Percentiles rank a stretch among this genome's conserved stretches.
These are phyloP conservation scores for Nitzschia palea DNA, from an alignment of 108 stramenopile genomes.

Conservation along the genomic window DNA sequence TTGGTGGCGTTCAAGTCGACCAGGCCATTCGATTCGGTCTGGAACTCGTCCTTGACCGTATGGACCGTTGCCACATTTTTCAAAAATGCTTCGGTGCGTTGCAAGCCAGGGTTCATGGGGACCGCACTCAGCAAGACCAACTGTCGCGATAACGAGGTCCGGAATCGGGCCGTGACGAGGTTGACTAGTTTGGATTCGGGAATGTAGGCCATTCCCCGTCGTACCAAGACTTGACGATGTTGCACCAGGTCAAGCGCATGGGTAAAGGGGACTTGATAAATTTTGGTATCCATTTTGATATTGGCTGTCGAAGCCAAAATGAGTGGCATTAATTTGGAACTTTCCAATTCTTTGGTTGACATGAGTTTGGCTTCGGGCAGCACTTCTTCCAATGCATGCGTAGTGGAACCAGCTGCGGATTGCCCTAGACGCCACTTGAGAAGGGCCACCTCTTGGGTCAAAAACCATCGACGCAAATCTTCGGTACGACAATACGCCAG, in stretches of 20 bases:
- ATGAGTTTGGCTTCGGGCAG: constrained; percentile 30
- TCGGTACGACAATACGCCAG: constrained; percentile 93
- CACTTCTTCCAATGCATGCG: constrained; percentile 19
- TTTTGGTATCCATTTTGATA: constrained; percentile 6
- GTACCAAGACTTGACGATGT: constrained; percentile 77
- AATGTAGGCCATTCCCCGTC: constrained; percentile 88
- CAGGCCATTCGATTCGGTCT: constrained; percentile 4
- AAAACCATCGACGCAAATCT: constrained; percentile 89
- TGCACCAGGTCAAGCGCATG: constrained; percentile 88
- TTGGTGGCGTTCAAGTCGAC: constrained; percentile 57
- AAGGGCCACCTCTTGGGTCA: constrained; percentile 79
- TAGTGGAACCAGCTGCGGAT: constrained; percentile 18
- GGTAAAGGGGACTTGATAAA: constrained; percentile 92
- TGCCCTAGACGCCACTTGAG: constrained; percentile 87
- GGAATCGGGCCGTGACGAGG: constrained; percentile 81
- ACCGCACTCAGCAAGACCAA: constrained; percentile 53
- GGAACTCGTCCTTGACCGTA: constrained; percentile 51
- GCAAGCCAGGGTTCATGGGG: constrained; percentile 69
- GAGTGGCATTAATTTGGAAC: constrained; percentile 5
- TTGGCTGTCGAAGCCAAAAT: constrained; percentile 27
- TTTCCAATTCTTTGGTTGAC: constrained; percentile 24
- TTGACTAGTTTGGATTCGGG: constrained; percentile 78
- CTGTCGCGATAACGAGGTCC: constrained; percentile 61
- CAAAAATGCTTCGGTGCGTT: constrained; percentile 41
- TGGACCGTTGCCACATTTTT: constrained; percentile 83